Evolutionary conservation across 1,284 basidiomycete genomes (phyloP).

Genomic region (Cryptococcus jaspeensis): DNA sequence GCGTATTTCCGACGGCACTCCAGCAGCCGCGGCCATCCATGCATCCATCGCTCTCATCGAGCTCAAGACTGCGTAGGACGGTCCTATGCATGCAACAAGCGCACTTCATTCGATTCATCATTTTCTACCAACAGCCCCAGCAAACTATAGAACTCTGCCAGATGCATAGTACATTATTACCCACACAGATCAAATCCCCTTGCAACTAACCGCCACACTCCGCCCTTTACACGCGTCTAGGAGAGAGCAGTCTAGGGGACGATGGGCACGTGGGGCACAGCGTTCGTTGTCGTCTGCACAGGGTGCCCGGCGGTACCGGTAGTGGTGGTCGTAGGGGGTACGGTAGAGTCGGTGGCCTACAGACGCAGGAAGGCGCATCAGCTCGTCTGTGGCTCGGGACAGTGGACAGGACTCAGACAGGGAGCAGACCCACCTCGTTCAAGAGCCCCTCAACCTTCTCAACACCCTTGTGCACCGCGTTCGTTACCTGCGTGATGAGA

Average conservation of each 20-base stretch:
- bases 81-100: neutral
- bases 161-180: no score
- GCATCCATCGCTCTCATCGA: no score
- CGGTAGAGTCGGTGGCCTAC: slow-evolving; percentile 1
- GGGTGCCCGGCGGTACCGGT: slow-evolving; percentile 14
- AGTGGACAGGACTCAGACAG: neutral
- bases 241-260: neutral
- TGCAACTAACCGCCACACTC: neutral
- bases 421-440: slow-evolving; percentile 18
- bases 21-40: neutral
- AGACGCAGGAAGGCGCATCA: neutral
- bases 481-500: slow-evolving; percentile 41
- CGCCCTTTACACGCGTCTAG: neutral
- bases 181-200: no score
- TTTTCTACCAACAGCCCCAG: neutral
- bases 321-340: slow-evolving; percentile 4
- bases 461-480: slow-evolving; percentile 34
- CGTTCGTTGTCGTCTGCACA: slow-evolving; percentile 44
- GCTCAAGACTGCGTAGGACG: no score
- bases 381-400: neutral
- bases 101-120: neutral
- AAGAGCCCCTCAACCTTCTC: slow-evolving; percentile 34
- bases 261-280: slow-evolving; percentile 30
- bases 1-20: neutral
- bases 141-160: no score